Conservation (phyloP, 2,329 filamentous ascomycete species). For the Colletotrichum cuscutae region DNA sequence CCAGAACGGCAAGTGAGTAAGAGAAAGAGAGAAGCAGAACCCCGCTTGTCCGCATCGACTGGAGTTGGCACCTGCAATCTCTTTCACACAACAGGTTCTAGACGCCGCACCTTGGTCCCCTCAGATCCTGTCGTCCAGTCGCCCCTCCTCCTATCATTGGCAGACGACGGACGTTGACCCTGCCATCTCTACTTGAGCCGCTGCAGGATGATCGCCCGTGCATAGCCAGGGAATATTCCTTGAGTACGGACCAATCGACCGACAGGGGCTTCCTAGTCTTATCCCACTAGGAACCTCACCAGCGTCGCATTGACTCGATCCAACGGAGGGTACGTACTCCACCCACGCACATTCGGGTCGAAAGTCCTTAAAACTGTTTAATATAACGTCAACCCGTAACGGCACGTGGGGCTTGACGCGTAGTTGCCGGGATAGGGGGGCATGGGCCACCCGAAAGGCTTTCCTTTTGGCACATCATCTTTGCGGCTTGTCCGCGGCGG, state of each 20-base stretch:
- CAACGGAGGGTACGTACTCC: neutral
- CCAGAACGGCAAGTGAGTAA: neutral
- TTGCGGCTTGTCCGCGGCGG: neutral
- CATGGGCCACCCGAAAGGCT: neutral
- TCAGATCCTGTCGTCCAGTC: neutral
- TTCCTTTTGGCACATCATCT: neutral
- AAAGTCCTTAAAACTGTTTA: constrained; percentile 18
- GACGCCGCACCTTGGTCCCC: neutral
- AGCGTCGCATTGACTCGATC: constrained; percentile 19
- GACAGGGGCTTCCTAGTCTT: constrained; percentile 9
- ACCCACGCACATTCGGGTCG: neutral
- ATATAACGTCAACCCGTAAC: constrained; percentile 19
- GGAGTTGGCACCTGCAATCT: constrained; percentile 10
- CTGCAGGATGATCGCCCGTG: constrained; percentile 20
- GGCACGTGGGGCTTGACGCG: constrained; percentile 28
- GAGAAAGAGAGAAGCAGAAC: neutral
- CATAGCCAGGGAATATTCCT: constrained; percentile 8
- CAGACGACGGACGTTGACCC: neutral
- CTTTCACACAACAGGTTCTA: constrained; percentile 14
- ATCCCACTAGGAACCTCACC: neutral
- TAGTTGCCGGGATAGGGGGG: constrained; percentile 11
- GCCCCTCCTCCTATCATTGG: neutral
- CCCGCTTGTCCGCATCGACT: neutral
- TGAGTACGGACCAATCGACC: constrained; percentile 1
- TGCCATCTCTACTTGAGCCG: neutral